Conservation (phyloP, 2,329 filamentous ascomycete genomes). For the Allantophomopsis lycopodina region DNA sequence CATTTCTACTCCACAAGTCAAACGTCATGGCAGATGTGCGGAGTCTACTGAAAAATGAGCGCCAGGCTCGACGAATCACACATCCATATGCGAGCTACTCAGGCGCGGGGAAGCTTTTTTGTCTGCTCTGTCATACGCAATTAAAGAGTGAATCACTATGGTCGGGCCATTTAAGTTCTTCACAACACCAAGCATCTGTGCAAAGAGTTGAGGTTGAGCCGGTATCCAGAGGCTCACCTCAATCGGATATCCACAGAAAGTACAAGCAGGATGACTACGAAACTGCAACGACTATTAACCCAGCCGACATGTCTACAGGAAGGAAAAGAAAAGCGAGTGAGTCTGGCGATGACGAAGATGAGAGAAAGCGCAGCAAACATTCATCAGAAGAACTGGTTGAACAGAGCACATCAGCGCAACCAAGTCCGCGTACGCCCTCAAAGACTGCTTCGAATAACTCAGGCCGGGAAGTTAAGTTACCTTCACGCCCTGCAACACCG, state of each 20-base stretch:
- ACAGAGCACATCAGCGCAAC: too few relatives aligned
- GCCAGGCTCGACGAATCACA: conserved; percentile 58
- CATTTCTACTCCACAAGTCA: not conserved
- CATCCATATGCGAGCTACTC: conserved; percentile 58
- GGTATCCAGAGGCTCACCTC: too few relatives aligned
- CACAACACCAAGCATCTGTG: conserved; percentile 25
- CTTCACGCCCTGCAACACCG: conserved; percentile 49
- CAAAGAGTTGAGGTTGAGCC: conserved; percentile 10
- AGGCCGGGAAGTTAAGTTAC: conserved; percentile 47
- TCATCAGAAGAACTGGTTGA: too few relatives aligned
- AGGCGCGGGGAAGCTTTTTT: conserved; percentile 51
- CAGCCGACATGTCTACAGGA: conserved; percentile 1
- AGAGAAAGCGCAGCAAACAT: conserved; percentile 26
- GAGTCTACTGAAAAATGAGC: conserved; percentile 65
- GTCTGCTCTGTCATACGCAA: conserved; percentile 49
- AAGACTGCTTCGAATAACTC: conserved; percentile 21
- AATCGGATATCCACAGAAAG: too few relatives aligned
- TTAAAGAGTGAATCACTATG: conserved; percentile 55
- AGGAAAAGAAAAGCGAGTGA: conserved; percentile 37
- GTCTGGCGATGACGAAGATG: conserved; percentile 24
- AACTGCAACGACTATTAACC: too few relatives aligned
- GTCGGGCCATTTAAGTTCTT: conserved; percentile 44
- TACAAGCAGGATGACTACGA: too few relatives aligned
- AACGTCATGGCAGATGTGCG: conserved; percentile 62
- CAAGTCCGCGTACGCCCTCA: not conserved